These are phyloP conservation scores for Pseudogymnoascus sp. DNA, from an alignment of 2,329 filamentous ascomycete species.

Conservation along the genomic window DNA sequence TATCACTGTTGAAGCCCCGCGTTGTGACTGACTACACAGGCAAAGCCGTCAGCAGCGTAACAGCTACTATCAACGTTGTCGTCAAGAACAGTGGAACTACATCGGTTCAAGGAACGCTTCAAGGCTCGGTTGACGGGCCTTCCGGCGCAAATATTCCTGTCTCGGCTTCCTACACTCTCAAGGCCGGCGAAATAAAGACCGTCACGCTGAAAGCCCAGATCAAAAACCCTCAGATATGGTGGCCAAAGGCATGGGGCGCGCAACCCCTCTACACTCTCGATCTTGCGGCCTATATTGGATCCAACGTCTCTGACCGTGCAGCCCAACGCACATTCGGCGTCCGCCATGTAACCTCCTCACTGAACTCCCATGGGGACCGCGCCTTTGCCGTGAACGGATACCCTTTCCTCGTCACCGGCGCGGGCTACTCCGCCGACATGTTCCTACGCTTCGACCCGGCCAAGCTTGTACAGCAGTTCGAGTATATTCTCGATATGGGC, in stretches of 20 bases:
- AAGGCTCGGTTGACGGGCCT: constrained; percentile 18
- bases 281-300: constrained; percentile 3
- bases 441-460: constrained; percentile 48
- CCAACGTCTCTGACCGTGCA: constrained; percentile 23
- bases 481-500: constrained; percentile 50
- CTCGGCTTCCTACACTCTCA: constrained; percentile 30
- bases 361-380: constrained; percentile 46
- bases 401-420: constrained; percentile 52
- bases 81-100: constrained; percentile 4
- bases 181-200: constrained; percentile 31
- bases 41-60: not conserved
- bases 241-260: constrained; percentile 50
- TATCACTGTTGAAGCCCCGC: constrained; percentile 28
- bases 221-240: constrained; percentile 46
- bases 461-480: constrained; percentile 41
- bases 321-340: constrained; percentile 40
- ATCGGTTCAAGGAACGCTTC: constrained; percentile 22
- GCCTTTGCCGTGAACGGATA: constrained; percentile 47
- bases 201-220: constrained; percentile 33
- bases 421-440: constrained; percentile 52
- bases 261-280: constrained; percentile 41
- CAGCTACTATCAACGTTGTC: constrained; percentile 3
- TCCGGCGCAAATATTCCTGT: constrained; percentile 19
- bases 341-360: constrained; percentile 41
- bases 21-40: constrained; percentile 9